phyloP scores from a whole-genome alignment of 345 rosid species.

The Anastatica hierochuntica region DNA sequence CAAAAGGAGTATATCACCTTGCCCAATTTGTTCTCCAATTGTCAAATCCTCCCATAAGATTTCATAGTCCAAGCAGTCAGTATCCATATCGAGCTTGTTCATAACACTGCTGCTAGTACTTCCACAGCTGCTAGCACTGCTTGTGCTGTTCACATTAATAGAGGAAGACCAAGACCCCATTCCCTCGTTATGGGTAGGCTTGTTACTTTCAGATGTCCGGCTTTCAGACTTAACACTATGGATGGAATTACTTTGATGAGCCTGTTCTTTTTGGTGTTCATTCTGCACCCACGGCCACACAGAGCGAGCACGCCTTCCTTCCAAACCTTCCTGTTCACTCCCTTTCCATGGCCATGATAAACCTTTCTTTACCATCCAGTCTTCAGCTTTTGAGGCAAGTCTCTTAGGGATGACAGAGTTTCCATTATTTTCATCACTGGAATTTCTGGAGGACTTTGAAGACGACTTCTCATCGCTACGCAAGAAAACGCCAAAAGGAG shows the following conservation, averaged over 20 bases:
- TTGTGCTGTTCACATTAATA: constrained; percentile 72
- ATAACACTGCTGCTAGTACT: constrained; percentile 75
- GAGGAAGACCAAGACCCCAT: constrained; percentile 75
- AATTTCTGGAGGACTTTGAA: constrained; percentile 36
- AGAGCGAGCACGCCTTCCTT: constrained; percentile 42
- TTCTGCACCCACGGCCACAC: constrained; percentile 52
- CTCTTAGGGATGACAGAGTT: constrained; percentile 54
- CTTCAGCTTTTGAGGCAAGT: constrained; percentile 70
- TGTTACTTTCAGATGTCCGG: constrained; percentile 37
- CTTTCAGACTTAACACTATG: constrained; percentile 38
- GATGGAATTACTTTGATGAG: constrained; percentile 35
- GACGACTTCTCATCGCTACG: constrained; percentile 43
- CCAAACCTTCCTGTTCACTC: constrained; percentile 49
- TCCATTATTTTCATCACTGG: constrained; percentile 63
- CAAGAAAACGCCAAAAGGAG: constrained; percentile 49
- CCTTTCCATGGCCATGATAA: constrained; percentile 95
- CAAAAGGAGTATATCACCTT: constrained; percentile 46
- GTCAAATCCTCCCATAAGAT: constrained; percentile 92
- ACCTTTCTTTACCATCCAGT: constrained; percentile 75
- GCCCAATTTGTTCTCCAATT: constrained; percentile 83
- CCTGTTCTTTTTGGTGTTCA: constrained; percentile 49
- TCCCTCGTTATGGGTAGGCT: constrained; percentile 47
- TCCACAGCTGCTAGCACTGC: constrained; percentile 89
- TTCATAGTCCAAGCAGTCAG: constrained; percentile 81
- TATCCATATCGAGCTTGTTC: constrained; percentile 67